phyloP scores from a whole-genome alignment of 371 early-diverging fungal genomes.

The Rhizopus sp. region DNA sequence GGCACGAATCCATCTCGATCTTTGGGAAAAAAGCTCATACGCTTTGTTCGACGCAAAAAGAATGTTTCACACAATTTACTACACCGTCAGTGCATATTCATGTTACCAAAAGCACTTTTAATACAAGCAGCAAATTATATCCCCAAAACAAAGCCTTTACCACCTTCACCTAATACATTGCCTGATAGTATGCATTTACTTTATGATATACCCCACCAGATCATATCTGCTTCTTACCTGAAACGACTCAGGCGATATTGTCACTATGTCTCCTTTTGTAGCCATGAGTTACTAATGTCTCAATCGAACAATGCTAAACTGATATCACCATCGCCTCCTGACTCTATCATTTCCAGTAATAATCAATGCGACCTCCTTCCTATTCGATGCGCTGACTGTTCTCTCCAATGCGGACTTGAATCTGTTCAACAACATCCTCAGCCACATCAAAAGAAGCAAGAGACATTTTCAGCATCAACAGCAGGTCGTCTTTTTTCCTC shows the following conservation, averaged over 20 bases:
- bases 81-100: conserved; percentile 24
- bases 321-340: conserved; percentile 9
- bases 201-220: conserved; percentile 9
- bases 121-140: conserved; percentile 40
- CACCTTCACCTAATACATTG: conserved; percentile 11
- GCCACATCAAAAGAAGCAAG: neutral
- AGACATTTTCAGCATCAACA: neutral
- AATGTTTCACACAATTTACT: neutral
- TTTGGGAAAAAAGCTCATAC: conserved; percentile 19
- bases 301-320: neutral
- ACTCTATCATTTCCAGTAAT: neutral
- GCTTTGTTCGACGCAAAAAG: conserved; percentile 18
- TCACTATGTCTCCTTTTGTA: conserved; percentile 15
- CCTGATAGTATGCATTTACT: conserved; percentile 8
- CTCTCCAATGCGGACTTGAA: neutral
- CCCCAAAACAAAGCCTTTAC: conserved; percentile 37
- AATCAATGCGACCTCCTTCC: neutral
- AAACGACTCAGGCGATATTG: conserved; percentile 17
- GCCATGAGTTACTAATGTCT: conserved; percentile 16
- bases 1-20: conserved; percentile 12
- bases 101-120: conserved; percentile 41
- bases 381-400: conserved; percentile 17
- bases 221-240: conserved; percentile 5
- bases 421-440: conserved; percentile 1
- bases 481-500: neutral